phyloP scores from a whole-genome alignment of 139 green algal species.

The Ostreobium quekettii region DNA sequence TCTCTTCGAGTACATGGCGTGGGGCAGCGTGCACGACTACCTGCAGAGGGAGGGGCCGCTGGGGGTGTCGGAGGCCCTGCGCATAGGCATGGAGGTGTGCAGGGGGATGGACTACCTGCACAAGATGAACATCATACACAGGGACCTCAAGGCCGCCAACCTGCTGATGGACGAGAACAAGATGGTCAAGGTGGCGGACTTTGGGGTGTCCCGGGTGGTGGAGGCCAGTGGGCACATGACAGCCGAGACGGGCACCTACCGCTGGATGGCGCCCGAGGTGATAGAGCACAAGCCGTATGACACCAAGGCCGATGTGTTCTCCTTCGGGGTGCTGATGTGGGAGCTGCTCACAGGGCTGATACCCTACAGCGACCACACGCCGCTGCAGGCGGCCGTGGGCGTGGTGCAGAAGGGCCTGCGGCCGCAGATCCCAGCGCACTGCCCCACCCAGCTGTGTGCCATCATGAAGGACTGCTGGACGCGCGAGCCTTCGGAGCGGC shows the following conservation, averaged over 20 bases:
- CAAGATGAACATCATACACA: constrained; percentile 94
- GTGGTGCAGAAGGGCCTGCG: constrained; percentile 96
- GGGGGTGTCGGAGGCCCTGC: constrained; percentile 58
- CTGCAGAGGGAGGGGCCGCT: constrained; percentile 62
- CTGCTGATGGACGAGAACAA: constrained; percentile 93
- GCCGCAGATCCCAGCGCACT: constrained; percentile 61
- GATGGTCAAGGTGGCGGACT: constrained; percentile 90
- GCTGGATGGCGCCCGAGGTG: constrained; percentile 99
- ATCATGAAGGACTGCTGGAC: constrained; percentile 84
- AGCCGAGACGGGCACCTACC: constrained; percentile 97
- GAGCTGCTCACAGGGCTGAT: constrained; percentile 57
- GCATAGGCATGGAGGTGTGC: constrained; percentile 77
- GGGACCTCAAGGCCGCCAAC: constrained; percentile 85
- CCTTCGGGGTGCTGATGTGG: constrained; percentile 57
- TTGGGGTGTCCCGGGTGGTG: constrained; percentile 91
- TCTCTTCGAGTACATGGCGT: constrained; percentile 97
- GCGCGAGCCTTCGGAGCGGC: too few relatives aligned
- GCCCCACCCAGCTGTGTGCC: constrained; percentile 51
- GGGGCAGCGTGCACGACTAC: constrained; percentile 91
- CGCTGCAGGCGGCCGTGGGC: constrained; percentile 76
- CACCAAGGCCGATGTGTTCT: constrained; percentile 54
- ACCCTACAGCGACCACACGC: constrained; percentile 89
- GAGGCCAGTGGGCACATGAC: constrained; percentile 87
- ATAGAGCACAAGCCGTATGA: constrained; percentile 97
- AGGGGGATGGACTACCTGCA: constrained; percentile 99